Evolutionary conservation across 176 grass and related monocot genomes (phyloP).

Genomic region (Bolboschoenus planiculmis): DNA sequence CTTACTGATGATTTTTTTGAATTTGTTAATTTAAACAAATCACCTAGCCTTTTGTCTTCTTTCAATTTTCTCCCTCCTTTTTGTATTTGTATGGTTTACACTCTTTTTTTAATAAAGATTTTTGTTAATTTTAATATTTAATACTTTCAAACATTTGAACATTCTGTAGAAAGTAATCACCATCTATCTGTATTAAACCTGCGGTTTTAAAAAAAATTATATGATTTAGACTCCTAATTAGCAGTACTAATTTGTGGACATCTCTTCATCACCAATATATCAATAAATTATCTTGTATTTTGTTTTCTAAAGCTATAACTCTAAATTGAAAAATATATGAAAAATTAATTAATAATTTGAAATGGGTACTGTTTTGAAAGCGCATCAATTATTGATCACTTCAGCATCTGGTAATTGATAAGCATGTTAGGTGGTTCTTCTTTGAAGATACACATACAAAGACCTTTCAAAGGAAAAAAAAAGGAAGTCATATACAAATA

Average conservation of each 20-base stretch:
- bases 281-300: not conserved
- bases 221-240: no score
- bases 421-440: not conserved
- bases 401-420: not conserved
- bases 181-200: no score
- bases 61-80: not conserved
- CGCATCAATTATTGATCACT: not conserved
- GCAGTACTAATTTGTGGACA: no score
- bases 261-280: no score
- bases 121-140: no score
- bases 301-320: not conserved
- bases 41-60: no score
- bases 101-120: no score
- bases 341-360: no score
- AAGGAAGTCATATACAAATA: not conserved
- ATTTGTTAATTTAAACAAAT: not conserved
- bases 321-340: not conserved
- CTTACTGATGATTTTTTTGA: not conserved
- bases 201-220: no score
- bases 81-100: not conserved
- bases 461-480: not conserved
- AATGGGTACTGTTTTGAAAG: no score
- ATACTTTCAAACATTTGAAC: no score
- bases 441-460: not conserved
- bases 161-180: no score